These are phyloP conservation scores for Apophysomyces elegans DNA, from an alignment of 371 early-diverging fungal species.

Conservation along the genomic window DNA sequence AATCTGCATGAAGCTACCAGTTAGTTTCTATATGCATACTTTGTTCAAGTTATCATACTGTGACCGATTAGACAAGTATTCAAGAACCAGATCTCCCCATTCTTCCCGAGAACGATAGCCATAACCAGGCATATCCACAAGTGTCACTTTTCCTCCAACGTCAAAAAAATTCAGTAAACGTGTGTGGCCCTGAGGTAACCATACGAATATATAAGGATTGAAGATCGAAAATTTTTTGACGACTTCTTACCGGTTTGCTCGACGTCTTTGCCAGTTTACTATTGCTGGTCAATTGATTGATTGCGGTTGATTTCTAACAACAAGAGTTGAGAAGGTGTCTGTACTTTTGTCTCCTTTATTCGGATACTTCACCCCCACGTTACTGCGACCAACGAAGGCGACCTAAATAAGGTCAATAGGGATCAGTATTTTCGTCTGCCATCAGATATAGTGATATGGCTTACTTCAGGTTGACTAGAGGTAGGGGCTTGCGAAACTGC, in stretches of 20 bases:
- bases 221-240: neutral
- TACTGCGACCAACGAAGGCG: constrained; percentile 80
- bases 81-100: constrained; percentile 74
- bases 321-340: neutral
- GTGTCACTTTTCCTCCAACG: constrained; percentile 54
- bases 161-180: constrained; percentile 73
- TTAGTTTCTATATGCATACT: neutral
- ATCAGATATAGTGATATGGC: neutral
- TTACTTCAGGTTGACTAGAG: constrained; percentile 37
- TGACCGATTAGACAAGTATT: constrained; percentile 61
- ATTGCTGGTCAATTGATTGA: constrained; percentile 66
- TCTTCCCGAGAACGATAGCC: constrained; percentile 73
- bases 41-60: constrained; percentile 45
- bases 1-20: constrained; percentile 41
- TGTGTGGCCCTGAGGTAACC: constrained; percentile 65
- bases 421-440: neutral
- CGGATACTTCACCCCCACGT: constrained; percentile 60
- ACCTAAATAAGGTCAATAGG: constrained; percentile 41
- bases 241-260: constrained; percentile 62
- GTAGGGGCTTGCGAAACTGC: constrained; percentile 36
- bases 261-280: constrained; percentile 72
- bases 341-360: neutral
- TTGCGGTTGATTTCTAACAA: constrained; percentile 69
- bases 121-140: constrained; percentile 89
- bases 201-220: neutral